phyloP scores from a whole-genome alignment of 129 eudicot genomes.

The carrot (Daucus carota) region DH1_v3.0 NC_030383.2:59719501-59720000 shows the following conservation, averaged over 20 bases:
- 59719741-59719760: neutral
- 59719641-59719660: neutral
- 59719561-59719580: conserved; percentile 87
- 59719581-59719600: conserved; percentile 27
- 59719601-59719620: neutral
- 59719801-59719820: conserved; percentile 96
- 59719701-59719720: neutral
- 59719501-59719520: conserved; percentile 85
- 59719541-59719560: conserved; percentile 98
- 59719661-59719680: neutral
- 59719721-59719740: neutral
- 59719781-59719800: conserved; percentile 32
- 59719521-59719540: conserved; percentile 97
- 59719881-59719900: conserved; percentile 91
- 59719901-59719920: conserved; percentile 86
- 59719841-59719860: conserved; percentile 95
- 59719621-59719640: conserved; percentile 3
- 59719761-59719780: neutral
- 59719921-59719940: conserved; percentile 98
- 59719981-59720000: conserved; percentile 98
- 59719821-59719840: conserved; percentile 68
- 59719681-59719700: neutral
- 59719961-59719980: conserved; percentile 93
- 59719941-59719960: conserved; percentile 94
- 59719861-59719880: conserved; percentile 87